phyloP scores from a whole-genome alignment of 202 grass and related monocot genomes.

The Brachypodium distachyon region DNA sequence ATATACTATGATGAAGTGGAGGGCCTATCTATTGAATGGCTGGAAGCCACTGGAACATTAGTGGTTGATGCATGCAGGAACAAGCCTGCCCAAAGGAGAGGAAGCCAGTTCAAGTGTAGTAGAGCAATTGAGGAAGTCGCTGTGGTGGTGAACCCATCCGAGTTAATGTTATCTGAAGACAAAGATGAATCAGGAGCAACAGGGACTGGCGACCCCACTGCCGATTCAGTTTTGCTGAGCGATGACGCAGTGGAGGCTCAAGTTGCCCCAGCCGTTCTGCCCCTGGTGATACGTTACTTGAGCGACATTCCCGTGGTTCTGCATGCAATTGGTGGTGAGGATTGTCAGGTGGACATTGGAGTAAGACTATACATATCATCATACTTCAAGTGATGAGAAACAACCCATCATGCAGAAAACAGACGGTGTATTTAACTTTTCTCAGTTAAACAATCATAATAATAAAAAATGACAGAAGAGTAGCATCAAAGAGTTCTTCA shows the following conservation, averaged over 20 bases:
- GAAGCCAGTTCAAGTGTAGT: constrained; percentile 39
- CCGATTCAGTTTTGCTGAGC: constrained; percentile 19
- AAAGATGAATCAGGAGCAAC: constrained; percentile 26
- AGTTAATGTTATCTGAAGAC: constrained; percentile 31
- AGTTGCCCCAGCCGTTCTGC: constrained; percentile 45
- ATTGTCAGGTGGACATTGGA: constrained; percentile 58
- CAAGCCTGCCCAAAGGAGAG: constrained; percentile 42
- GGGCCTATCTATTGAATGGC: constrained; percentile 66
- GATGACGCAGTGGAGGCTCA: constrained; percentile 25
- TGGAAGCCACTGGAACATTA: constrained; percentile 71
- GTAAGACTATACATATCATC: constrained; percentile 63
- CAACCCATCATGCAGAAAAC: constrained; percentile 4
- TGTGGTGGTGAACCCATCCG: constrained; percentile 61
- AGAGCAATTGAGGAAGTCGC: constrained; percentile 67
- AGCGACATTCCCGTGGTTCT: constrained; percentile 74
- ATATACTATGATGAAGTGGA: constrained; percentile 95
- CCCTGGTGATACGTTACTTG: constrained; percentile 61
- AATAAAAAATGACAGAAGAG: constrained; percentile 6
- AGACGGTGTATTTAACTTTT: constrained; percentile 4
- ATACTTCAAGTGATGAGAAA: constrained; percentile 55
- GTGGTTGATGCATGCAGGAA: constrained; percentile 66
- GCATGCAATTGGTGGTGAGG: constrained; percentile 66
- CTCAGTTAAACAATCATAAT: constrained; percentile 4
- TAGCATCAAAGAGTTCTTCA: neutral
- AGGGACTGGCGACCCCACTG: neutral